Base-by-base conservation (phyloP, 805 yeast species). In the Nakazawaea wickerhamii region DNA sequence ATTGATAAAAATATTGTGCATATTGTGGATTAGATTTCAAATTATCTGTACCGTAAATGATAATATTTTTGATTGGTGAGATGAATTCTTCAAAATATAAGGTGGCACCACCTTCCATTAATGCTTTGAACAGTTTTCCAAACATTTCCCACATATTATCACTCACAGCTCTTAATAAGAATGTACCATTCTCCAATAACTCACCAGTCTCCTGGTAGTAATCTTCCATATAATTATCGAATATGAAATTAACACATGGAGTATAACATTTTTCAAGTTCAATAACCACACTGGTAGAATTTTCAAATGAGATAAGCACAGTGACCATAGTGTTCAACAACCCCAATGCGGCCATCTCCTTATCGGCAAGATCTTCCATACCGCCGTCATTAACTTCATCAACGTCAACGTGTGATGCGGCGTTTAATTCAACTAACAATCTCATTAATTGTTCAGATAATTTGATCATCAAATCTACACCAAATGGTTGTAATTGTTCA, bases 401-500 rank as follows among this genome's bases (percentile, higher is more conserved):
- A 6, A 58, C 58, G 42, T 71, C 75, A 10, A 60, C 55, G 43
- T 70, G 67, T 0, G 79, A 59, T 1, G 81, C 78, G 21, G 84
- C 95, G 42, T 77, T 68, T 36, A 88, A 64, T 48, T 90, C 96
- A 37, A 69, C 64, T 2, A 90, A 84, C 21, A 87, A 58, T 49
- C 79, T 71, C 60, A 85, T 58, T 54, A 89, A 81, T 59, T 91
- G 97, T 48, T 82, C 83, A 17, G 83, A 80, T 51, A 84, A 63
- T 57, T 80, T 75, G 50, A 61, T 52, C 68, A 63, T 64, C 50
- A 84, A 63, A 43, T 79, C 81, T 22, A 79, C 74, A 20, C 96
- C 95, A 60, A 88, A 91, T 20, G 99, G 98, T 49, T 90, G 93
- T 51, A 91, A 70, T 61, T 91, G 95, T 50, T 81, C 85, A 4